Evolutionary conservation across 2,329 filamentous ascomycete genomes (phyloP).

Genomic region (Phyllosticta citribraziliensis): DNA sequence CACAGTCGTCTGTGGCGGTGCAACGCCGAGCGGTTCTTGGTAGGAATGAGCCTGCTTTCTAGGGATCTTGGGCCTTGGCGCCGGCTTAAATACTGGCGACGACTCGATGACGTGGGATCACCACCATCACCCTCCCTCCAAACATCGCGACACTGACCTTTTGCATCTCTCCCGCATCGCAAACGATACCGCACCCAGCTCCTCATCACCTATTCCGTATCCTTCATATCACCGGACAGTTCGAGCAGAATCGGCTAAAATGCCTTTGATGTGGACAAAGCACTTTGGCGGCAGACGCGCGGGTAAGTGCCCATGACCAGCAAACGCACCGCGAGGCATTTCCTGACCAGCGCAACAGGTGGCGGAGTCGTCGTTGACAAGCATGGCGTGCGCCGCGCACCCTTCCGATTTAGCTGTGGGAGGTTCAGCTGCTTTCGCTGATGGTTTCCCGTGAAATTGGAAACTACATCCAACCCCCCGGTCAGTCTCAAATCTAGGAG

Average conservation of each 20-base stretch:
- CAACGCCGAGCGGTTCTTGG: too few species aligned
- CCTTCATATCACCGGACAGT: constrained; percentile 2
- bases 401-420: constrained; percentile 41
- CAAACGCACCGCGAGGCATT: background rate
- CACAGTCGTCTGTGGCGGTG: too few species aligned
- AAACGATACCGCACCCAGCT: background rate
- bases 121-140: background rate
- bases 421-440: constrained; percentile 45
- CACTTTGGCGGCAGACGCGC: constrained; percentile 33
- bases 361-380: constrained; percentile 43
- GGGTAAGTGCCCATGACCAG: constrained; percentile 22
- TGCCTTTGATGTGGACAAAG: constrained; percentile 41
- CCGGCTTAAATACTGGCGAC: background rate
- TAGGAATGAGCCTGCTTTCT: background rate
- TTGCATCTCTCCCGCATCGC: background rate
- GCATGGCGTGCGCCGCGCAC: constrained; percentile 41
- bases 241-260: constrained; percentile 18
- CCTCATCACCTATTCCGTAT: background rate
- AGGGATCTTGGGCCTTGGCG: background rate
- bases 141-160: background rate
- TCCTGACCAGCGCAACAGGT: constrained; percentile 21
- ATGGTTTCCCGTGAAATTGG: constrained; percentile 16
- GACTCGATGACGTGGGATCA: background rate
- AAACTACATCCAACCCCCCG: background rate
- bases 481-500: background rate